These are phyloP conservation scores for Penicillium subrubescens DNA, from an alignment of 495 filamentous ascomycete genomes.

Conservation along the genomic window DNA sequence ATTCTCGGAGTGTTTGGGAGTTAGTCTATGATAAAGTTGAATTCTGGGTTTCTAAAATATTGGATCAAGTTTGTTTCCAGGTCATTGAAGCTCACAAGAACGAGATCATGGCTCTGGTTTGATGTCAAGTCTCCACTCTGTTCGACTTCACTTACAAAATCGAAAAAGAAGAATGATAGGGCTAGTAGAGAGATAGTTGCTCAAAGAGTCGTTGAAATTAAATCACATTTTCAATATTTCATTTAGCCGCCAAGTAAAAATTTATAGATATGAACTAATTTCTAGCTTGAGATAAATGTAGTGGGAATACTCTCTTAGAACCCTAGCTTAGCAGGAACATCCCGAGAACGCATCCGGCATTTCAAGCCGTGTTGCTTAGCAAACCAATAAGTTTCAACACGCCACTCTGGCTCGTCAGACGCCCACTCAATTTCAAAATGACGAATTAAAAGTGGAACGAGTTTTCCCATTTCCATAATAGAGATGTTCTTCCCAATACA, in stretches of 20 bases:
- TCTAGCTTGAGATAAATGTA: too few species aligned
- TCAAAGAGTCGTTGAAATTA: not conserved
- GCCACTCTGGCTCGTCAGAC: slow-evolving; percentile 17
- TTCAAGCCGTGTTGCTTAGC: slow-evolving; percentile 21
- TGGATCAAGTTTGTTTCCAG: not conserved
- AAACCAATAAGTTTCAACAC: slow-evolving; percentile 21
- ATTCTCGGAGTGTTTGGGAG: slow-evolving; percentile 54
- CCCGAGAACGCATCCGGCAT: slow-evolving; percentile 9
- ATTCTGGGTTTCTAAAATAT: slow-evolving; percentile 24
- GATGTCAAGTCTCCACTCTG: not conserved
- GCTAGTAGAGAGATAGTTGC: not conserved
- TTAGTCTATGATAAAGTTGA: slow-evolving; percentile 45
- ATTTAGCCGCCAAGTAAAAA: not conserved
- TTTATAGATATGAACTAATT: too few species aligned
- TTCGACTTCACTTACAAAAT: not conserved
- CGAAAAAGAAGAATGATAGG: not conserved
- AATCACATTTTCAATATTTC: not conserved
- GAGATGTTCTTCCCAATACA: slow-evolving; percentile 27
- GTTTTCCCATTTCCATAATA: slow-evolving; percentile 19
- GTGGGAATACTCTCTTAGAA: too few species aligned
- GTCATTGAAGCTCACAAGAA: not conserved
- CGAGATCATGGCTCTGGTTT: not conserved
- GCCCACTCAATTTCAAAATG: slow-evolving; percentile 19
- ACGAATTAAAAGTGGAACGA: slow-evolving; percentile 13
- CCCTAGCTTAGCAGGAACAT: not conserved